Evolutionary conservation across 2,329 filamentous ascomycete species (phyloP).

Genomic region (Aspergillus unguis): DNA sequence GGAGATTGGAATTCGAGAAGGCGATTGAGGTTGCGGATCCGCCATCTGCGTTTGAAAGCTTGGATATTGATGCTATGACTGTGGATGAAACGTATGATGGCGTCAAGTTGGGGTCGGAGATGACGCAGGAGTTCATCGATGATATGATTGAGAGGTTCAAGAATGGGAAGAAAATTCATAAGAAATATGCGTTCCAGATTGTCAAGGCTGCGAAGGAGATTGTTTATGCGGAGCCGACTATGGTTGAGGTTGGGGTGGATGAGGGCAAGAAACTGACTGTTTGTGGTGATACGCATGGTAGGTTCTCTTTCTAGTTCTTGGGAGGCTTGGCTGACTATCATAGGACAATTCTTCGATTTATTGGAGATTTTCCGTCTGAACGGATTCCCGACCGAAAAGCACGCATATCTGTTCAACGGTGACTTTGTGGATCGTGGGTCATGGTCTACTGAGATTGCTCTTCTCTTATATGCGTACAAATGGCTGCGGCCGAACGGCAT

Average conservation of each 20-base stretch:
- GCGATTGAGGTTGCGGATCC: constrained; percentile 93
- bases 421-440: constrained; percentile 97
- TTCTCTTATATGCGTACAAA: constrained; percentile 94
- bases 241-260: constrained; percentile 87
- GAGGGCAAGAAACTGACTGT: constrained; percentile 80
- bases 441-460: constrained; percentile 95
- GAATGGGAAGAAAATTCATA: constrained; percentile 88
- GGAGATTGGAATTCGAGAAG: constrained; percentile 85
- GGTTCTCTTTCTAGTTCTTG: not conserved
- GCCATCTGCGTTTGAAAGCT: constrained; percentile 83
- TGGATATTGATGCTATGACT: constrained; percentile 80
- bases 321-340: not conserved
- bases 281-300: constrained; percentile 94
- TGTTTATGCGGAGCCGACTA: constrained; percentile 87
- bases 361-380: constrained; percentile 94
- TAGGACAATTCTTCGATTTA: constrained; percentile 94
- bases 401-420: constrained; percentile 96
- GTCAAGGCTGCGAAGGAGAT: constrained; percentile 85
- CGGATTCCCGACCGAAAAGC: constrained; percentile 76
- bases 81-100: constrained; percentile 87
- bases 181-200: constrained; percentile 98
- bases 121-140: constrained; percentile 95
- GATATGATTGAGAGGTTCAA: constrained; percentile 98
- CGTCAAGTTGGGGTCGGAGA: constrained; percentile 67
- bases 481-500: constrained; percentile 84